Evolutionary conservation across 2,329 filamentous ascomycete species (phyloP), one percentile per base, ranked within the genome.

Genomic region (Fusarium denticulatum): DNA sequence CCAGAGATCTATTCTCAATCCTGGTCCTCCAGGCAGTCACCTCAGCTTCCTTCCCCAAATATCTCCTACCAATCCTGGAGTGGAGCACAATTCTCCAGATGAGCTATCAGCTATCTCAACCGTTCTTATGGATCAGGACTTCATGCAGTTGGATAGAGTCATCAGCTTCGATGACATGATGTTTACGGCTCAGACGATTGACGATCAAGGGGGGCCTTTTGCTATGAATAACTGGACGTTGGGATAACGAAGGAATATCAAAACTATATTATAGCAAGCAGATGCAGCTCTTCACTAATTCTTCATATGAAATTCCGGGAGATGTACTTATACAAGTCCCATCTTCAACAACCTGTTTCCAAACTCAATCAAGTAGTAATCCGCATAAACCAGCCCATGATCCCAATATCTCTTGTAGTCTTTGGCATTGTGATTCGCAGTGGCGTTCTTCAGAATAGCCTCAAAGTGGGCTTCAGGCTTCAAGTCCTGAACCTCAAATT

Each of bases 371-470:
- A 87, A 75, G 67, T 83, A 87, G 67, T 87, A 87, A 69, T 87
- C 86, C 0, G 81, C 86, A 78, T 87, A 87, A 5, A 87, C 85
- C 15, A 87, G 63, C 1, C 86, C 85, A 66, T 83, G 82, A 16
- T 83, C 78, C 69, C 79, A 78, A 39, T 80, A 81, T 37, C 80
- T 62, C 64, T 77, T 77, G 18, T 76, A 74, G 10, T 80, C 80
- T 12, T 78, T 72, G 0, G 73, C 72, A 34, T 82, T 83, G 58
- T 81, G 76, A 45, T 82, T 82, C 1, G 81, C 81, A 1, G 81
- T 83, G 4, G 80, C 81, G 32, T 82, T 80, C 45, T 72, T 73
- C 34, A 82, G 55, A 28, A 82, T 77, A 5, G 77, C 77, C 16
- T 82, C 81, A 26, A 82, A 82, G 20, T 73, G 71, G 20, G 49